Conservation (phyloP, 2,329 filamentous ascomycete genomes). For the Talaromyces sp. region DNA sequence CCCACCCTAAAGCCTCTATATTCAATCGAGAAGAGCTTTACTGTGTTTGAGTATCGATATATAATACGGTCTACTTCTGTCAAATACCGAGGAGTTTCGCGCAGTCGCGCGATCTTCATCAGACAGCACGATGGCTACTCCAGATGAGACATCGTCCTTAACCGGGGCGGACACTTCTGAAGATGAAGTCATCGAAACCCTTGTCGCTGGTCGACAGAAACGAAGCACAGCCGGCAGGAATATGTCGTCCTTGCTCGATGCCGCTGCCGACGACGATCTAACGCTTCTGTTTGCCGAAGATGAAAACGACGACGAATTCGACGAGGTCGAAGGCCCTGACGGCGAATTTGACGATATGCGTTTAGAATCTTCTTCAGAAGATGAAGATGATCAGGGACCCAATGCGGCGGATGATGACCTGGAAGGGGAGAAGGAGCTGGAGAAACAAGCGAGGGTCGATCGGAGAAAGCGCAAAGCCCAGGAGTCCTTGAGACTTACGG, state of each 20-base stretch:
- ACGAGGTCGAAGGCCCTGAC: conserved; percentile 38
- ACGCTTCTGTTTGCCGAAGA: conserved; percentile 64
- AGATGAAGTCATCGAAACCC: conserved; percentile 28
- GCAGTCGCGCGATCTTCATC: background rate
- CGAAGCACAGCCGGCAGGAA: conserved; percentile 81
- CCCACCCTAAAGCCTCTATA: background rate
- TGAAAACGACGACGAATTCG: conserved; percentile 51
- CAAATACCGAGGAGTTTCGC: background rate
- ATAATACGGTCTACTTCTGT: background rate
- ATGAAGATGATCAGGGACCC: conserved; percentile 71
- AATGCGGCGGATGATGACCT: conserved; percentile 60
- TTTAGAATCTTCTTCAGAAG: conserved; percentile 80
- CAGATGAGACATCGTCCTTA: conserved; percentile 27
- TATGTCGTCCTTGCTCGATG: conserved; percentile 72
- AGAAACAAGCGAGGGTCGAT: conserved; percentile 69
- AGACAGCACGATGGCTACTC: conserved; percentile 16
- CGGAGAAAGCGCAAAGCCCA: conserved; percentile 79
- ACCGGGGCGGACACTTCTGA: conserved; percentile 27
- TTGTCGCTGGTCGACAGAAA: conserved; percentile 56
- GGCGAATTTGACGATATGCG: conserved; percentile 70
- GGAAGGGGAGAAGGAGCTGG: conserved; percentile 82
- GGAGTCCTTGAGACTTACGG: conserved; percentile 61
- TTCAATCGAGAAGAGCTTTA: background rate
- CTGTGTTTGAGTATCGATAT: background rate
- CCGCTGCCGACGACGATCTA: conserved; percentile 66